Base-by-base conservation (phyloP, 2,329 filamentous ascomycete genomes). In the Neophaeococcomyces aloes region DNA sequence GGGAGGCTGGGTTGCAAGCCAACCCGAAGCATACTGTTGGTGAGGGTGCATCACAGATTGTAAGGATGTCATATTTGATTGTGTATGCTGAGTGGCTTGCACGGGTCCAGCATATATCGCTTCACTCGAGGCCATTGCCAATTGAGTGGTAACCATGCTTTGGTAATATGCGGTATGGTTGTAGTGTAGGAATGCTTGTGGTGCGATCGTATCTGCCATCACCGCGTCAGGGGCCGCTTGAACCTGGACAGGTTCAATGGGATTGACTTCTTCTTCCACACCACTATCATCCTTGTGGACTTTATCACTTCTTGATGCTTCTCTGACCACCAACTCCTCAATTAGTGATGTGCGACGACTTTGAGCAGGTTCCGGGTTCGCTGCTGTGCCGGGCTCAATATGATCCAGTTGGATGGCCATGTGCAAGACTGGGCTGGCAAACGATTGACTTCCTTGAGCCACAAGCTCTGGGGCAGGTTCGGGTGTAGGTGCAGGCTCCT, bases 21-120 rank as follows among this genome's bases (percentile, higher is more conserved):
- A 42, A n/a, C 29, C 13, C 10, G 33, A 30, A 4, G 30, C 19
- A 27, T 42, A 34, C n/a, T 42, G 15, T 8, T 42, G 25, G 8
- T 21, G 30, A 19, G 34, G 39, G 31, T 42, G 23, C 19, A 30
- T 29, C 18, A 15, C 35, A n/a, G 39, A 30, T 13, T 42, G 39
- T 3, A 30, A 17, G 27, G 29, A 18, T 6, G 17, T 29, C 18
- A 34, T 27, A 10, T 27, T 10, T 27, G 10, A 10, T 10, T 27
- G 23, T 10, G 23, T 27, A 27, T 27, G 23, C 23, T 27, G 23
- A 5, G 23, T 5, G 23, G 23, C 19, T 29, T 35, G 39, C 14
- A 29, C 31, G 15, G 30, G 4, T 8, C 29, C 18, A 8, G 30
- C 18, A 27, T 34, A 14, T 19, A 7, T n/a, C 8, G 30, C 14